Percentiles rank a stretch among this genome's conserved stretches.
Conservation (phyloP, 495 filamentous ascomycete genomes). For the Apiosordaria backusii region DNA sequence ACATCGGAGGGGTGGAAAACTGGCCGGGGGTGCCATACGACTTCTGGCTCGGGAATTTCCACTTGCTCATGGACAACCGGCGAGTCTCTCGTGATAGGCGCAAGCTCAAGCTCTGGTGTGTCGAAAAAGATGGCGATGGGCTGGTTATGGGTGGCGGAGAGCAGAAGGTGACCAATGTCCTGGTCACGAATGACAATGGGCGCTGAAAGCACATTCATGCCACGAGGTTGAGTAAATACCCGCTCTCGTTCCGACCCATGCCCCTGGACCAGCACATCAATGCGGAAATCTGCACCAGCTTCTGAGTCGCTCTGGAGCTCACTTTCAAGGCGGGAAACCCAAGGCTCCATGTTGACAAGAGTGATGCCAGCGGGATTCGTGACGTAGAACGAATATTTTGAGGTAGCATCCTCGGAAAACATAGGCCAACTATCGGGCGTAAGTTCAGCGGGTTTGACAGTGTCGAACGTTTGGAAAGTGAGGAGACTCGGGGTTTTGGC, state of each 20-base stretch:
- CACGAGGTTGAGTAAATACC: slow-evolving; percentile 48
- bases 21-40: slow-evolving; percentile 54
- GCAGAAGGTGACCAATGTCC: slow-evolving; percentile 73
- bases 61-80: slow-evolving; percentile 16
- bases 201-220: slow-evolving; percentile 49
- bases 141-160: slow-evolving; percentile 62
- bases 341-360: slow-evolving; percentile 66
- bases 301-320: slow-evolving; percentile 65
- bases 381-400: slow-evolving; percentile 74
- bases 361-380: slow-evolving; percentile 68
- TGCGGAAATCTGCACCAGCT: slow-evolving; percentile 66
- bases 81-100: slow-evolving; percentile 31
- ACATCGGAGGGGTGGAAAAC: slow-evolving; percentile 66
- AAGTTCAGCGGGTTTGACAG: slow-evolving; percentile 49
- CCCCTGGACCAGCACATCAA: slow-evolving; percentile 65
- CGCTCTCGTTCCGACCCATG: slow-evolving; percentile 58
- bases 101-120: slow-evolving; percentile 49
- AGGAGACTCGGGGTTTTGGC: slow-evolving; percentile 38
- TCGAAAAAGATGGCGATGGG: slow-evolving; percentile 68
- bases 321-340: slow-evolving; percentile 70
- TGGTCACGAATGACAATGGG: slow-evolving; percentile 66
- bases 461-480: slow-evolving; percentile 59
- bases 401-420: slow-evolving; percentile 68
- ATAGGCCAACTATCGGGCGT: slow-evolving; percentile 60
- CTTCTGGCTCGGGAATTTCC: slow-evolving; percentile 34